Base-by-base conservation (phyloP, 2,329 filamentous ascomycete species). In the Fusarium oxysporum region DNA sequence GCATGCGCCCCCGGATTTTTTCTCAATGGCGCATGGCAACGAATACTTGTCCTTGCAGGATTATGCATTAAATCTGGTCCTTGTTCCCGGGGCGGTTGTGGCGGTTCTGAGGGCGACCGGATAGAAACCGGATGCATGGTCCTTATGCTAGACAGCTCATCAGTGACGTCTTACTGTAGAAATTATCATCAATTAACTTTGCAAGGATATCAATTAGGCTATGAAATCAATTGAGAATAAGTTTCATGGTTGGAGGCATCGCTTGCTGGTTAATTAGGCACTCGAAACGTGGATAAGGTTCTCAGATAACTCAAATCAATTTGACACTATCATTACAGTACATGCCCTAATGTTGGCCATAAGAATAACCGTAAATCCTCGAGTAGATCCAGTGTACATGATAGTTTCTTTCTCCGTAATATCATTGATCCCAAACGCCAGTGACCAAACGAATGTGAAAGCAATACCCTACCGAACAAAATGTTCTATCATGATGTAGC, bases 41-140 rank as follows among this genome's bases (percentile, higher is more conserved):
- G 45, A 32, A 48, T 54, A 60, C 55, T 57, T 65, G 32, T 47
- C 37, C 43, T 66, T 65, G 48, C 38, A 61, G 54, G 23, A 35
- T 41, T 30, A 40, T 38, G 16, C 32, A 25, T 50, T 38, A 30
- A 45, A 38, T 48, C 28, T 41, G 21, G 21, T 30, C 65, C 65
- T 67, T 70, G 65, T 67, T 58, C 54, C 51, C 32, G 21, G 40
- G 25, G 62, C 53, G 64, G 55, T 32, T 72, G 56, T 57, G 57
- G 59, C 57, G 62, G 61, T 25, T 59, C 58, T 50, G 43, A 30
- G 61, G 35, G 51, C 30, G 65, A 60, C 57, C 57, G 70, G 70
- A 25, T 73, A 45, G 23, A 25, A 44, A 71, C 70, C 66, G 70
- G 66, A 73, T 71, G 66, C 62, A 62, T 17, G 33, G 40, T 40